phyloP scores from a whole-genome alignment of 2,329 filamentous ascomycete species.

The Cryphonectria carpinicola region DNA sequence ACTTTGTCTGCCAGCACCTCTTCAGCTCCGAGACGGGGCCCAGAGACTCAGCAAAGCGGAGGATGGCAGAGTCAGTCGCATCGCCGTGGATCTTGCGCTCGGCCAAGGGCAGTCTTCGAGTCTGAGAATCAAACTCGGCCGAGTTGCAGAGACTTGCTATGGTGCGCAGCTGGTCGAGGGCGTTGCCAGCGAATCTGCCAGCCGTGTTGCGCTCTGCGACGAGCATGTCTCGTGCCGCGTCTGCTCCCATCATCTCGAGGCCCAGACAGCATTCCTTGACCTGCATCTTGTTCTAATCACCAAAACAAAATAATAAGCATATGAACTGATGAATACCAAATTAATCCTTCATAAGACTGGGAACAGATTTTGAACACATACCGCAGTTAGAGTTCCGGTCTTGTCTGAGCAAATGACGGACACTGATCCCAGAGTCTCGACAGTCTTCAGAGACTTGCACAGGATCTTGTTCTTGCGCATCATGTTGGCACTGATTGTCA shows the following conservation, averaged over 20 bases:
- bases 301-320: not conserved
- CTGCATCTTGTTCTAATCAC: constrained; percentile 68
- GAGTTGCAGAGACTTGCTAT: constrained; percentile 73
- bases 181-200: constrained; percentile 40
- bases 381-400: constrained; percentile 70
- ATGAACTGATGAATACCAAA: too few relatives aligned
- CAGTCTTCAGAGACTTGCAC: constrained; percentile 79
- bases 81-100: constrained; percentile 72
- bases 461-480: constrained; percentile 79
- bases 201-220: constrained; percentile 34
- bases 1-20: constrained; percentile 66
- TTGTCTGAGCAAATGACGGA: constrained; percentile 79
- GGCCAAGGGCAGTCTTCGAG: constrained; percentile 59
- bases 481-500: constrained; percentile 76
- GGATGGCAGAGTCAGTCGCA: constrained; percentile 75
- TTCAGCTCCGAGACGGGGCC: constrained; percentile 63
- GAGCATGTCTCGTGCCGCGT: constrained; percentile 52
- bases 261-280: constrained; percentile 71
- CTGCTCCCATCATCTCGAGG: constrained; percentile 49
- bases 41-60: constrained; percentile 71
- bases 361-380: constrained; percentile 31
- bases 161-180: constrained; percentile 62
- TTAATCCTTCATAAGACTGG: not conserved
- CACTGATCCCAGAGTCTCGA: constrained; percentile 74
- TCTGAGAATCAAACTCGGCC: constrained; percentile 72